Conservation (phyloP, 805 yeast species). For the Lipomyces sp. region DNA sequence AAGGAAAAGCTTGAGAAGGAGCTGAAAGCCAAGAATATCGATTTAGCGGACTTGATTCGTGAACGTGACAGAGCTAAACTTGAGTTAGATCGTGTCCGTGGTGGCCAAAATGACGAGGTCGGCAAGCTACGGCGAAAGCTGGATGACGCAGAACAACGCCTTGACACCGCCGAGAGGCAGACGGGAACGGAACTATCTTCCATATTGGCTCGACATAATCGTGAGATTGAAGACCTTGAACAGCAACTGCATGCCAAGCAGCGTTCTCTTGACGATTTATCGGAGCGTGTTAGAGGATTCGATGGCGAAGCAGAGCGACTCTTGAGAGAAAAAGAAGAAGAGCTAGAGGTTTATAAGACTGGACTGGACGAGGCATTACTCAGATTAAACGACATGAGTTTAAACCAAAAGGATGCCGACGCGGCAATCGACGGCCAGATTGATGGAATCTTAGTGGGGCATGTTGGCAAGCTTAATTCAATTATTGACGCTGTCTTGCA, state of each 20-base stretch:
- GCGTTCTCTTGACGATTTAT: slow-evolving; percentile 42
- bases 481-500: slow-evolving; percentile 72
- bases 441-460: slow-evolving; percentile 56
- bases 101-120: slow-evolving; percentile 62
- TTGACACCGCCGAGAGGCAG: slow-evolving; percentile 62
- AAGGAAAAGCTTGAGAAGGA: slow-evolving; percentile 83
- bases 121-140: slow-evolving; percentile 69
- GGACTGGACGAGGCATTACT: slow-evolving; percentile 69
- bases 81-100: slow-evolving; percentile 65
- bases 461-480: slow-evolving; percentile 56
- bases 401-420: slow-evolving; percentile 53
- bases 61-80: slow-evolving; percentile 88
- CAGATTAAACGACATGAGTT: slow-evolving; percentile 57
- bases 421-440: slow-evolving; percentile 63
- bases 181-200: slow-evolving; percentile 67
- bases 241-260: slow-evolving; percentile 46
- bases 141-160: slow-evolving; percentile 60
- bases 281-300: slow-evolving; percentile 39
- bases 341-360: slow-evolving; percentile 73
- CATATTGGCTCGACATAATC: slow-evolving; percentile 64
- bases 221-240: slow-evolving; percentile 61
- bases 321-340: slow-evolving; percentile 72
- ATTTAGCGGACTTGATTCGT: slow-evolving; percentile 83
- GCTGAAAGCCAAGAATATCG: slow-evolving; percentile 81
- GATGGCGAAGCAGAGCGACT: slow-evolving; percentile 50